phyloP scores from a whole-genome alignment of 306 rosid species.

The Medicago ruthenica region DNA sequence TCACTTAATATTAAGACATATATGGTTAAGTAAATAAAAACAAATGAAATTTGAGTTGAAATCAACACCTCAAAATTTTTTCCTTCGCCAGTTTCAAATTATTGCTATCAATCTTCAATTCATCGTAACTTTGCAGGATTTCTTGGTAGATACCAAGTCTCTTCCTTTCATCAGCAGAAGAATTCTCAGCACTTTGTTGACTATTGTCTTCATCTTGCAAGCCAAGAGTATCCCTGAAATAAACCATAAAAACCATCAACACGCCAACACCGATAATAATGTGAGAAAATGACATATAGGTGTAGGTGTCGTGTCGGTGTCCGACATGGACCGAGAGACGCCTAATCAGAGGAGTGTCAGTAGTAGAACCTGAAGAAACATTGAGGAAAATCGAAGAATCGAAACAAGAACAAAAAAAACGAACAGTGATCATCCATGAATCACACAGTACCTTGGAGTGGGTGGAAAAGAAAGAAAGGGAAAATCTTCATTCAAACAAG shows the following conservation, averaged over 20 bases:
- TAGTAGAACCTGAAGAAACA: no score
- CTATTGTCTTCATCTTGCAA: conserved; percentile 49
- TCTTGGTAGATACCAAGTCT: conserved; percentile 43
- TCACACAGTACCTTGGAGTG: conserved; percentile 53
- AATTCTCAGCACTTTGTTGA: conserved; percentile 25
- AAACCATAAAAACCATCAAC: no score
- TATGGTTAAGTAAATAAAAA: conserved; percentile 4
- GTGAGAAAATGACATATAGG: no score
- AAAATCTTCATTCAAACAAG: conserved; percentile 42
- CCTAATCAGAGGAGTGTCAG: no score
- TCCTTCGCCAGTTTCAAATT: conserved; percentile 58
- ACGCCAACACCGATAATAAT: no score
- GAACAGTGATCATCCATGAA: neutral
- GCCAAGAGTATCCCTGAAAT: conserved; percentile 50
- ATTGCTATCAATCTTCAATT: conserved; percentile 47
- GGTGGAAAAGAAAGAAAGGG: conserved; percentile 46
- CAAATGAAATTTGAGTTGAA: conserved; percentile 28
- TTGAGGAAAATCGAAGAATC: no score
- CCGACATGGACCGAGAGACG: no score
- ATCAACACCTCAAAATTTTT: conserved; percentile 67
- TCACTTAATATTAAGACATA: conserved; percentile 1
- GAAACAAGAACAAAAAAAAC: neutral
- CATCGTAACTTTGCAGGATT: conserved; percentile 57
- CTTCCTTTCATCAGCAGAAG: conserved; percentile 47
- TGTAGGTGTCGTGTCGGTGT: no score